Conservation (phyloP, 108 stramenopile species). For the Nitzschia palea region DNA sequence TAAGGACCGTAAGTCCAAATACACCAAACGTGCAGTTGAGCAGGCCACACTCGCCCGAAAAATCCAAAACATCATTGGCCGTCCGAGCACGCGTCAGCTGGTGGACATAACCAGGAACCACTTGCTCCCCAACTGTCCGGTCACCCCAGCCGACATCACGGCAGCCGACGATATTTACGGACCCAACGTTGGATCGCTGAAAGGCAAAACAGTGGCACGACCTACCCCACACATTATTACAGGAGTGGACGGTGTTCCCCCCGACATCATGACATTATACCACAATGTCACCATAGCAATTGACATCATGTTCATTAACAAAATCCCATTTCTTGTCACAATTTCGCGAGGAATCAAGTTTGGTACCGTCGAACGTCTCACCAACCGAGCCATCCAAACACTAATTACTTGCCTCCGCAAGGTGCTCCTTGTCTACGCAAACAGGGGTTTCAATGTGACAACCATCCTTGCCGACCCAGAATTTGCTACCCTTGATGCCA, state of each 20-base stretch:
- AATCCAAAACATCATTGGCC: neutral
- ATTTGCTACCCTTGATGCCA: neutral
- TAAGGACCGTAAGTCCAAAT: neutral
- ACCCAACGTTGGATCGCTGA: constrained; percentile 17
- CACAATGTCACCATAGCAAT: constrained; percentile 1
- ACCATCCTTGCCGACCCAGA: neutral
- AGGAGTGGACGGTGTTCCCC: neutral
- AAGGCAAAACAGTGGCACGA: constrained; percentile 5
- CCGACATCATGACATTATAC: neutral
- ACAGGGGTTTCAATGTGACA: neutral
- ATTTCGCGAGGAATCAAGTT: constrained; percentile 5
- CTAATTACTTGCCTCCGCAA: neutral
- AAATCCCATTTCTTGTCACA: constrained; percentile 39
- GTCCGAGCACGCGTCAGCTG: constrained; percentile 13
- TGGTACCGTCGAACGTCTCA: neutral
- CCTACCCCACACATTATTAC: neutral
- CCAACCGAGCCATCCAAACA: neutral
- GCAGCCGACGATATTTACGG: constrained; percentile 1
- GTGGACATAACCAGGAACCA: neutral
- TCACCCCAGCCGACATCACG: neutral
- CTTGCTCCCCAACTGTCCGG: neutral
- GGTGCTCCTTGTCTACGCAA: neutral
- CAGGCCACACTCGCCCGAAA: neutral
- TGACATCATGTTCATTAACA: constrained; percentile 44
- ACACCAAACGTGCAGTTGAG: neutral